These are phyloP conservation scores for Chalciporus piperatus DNA, from an alignment of 768 basidiomycete genomes.

Conservation along the genomic window DNA sequence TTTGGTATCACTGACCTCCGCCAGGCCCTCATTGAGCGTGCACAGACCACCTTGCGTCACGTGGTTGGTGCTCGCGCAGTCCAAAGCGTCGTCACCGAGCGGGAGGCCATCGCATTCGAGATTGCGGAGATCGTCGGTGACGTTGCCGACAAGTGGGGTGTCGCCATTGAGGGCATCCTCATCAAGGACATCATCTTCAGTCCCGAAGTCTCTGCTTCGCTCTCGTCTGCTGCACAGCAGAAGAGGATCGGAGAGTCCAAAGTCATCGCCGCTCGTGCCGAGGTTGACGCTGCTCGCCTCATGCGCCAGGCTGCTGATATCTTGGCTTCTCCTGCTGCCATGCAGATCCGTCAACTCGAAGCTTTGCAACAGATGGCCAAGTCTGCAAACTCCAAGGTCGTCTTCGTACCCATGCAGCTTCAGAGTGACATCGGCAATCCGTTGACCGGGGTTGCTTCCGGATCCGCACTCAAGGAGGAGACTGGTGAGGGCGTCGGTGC, in stretches of 20 bases:
- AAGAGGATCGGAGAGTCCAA: slow-evolving; percentile 97
- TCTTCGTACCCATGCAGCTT: slow-evolving; percentile 92
- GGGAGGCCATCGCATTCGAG: slow-evolving; percentile 94
- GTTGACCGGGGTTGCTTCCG: slow-evolving; percentile 28
- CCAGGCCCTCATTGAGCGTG: slow-evolving; percentile 78
- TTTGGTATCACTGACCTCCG: slow-evolving; percentile 92
- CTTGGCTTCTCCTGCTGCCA: slow-evolving; percentile 89
- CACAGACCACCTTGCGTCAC: slow-evolving; percentile 94
- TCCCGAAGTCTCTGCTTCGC: slow-evolving; percentile 81
- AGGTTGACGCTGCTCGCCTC: slow-evolving; percentile 91
- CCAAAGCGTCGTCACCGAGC: slow-evolving; percentile 95
- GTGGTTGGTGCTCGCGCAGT: slow-evolving; percentile 94
- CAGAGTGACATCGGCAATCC: slow-evolving; percentile 68
- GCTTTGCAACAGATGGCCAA: slow-evolving; percentile 95
- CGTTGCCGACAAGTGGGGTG: slow-evolving; percentile 95
- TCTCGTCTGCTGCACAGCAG: slow-evolving; percentile 95
- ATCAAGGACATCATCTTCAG: slow-evolving; percentile 96
- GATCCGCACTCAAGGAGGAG: slow-evolving; percentile 23
- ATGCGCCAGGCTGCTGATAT: slow-evolving; percentile 98
- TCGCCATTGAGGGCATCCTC: slow-evolving; percentile 93
- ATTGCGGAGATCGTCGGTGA: slow-evolving; percentile 95
- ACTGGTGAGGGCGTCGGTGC: slow-evolving; percentile 22
- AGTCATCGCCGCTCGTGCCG: slow-evolving; percentile 93
- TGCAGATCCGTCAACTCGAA: slow-evolving; percentile 97
- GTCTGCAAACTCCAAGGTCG: slow-evolving; percentile 82